Evolutionary conservation across 1,284 basidiomycete genomes (phyloP).

Genomic region (Psilocybe mexicana): DNA sequence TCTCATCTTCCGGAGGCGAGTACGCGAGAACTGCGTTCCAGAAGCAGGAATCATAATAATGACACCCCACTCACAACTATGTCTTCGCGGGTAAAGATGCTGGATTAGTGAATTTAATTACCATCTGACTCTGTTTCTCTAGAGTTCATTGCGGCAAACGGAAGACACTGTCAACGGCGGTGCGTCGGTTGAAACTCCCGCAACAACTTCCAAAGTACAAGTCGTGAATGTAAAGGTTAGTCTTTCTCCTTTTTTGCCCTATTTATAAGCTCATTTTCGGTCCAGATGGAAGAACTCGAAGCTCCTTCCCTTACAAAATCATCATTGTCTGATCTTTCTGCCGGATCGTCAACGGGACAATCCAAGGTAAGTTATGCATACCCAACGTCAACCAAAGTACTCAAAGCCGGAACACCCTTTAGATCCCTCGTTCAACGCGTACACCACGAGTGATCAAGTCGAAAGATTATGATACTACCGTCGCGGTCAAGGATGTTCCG

Average conservation of each 20-base stretch:
- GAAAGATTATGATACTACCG: slow-evolving; percentile 27
- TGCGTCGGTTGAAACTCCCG: slow-evolving; percentile 14
- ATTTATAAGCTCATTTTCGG: slow-evolving; percentile 3
- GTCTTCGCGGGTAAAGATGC: slow-evolving; percentile 30
- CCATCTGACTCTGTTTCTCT: slow-evolving; percentile 5
- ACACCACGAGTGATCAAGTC: slow-evolving; percentile 29
- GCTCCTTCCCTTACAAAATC: slow-evolving; percentile 23
- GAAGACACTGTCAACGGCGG: slow-evolving; percentile 26
- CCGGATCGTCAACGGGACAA: slow-evolving; percentile 20
- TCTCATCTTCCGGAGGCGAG: slow-evolving; percentile 32
- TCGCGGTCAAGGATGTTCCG: slow-evolving; percentile 27
- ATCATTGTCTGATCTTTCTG: slow-evolving; percentile 23
- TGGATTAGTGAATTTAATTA: not conserved
- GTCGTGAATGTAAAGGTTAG: slow-evolving; percentile 33
- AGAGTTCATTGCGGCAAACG: slow-evolving; percentile 26
- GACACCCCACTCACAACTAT: slow-evolving; percentile 33
- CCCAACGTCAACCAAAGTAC: not conserved
- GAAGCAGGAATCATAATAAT: slow-evolving; percentile 34
- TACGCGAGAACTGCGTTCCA: slow-evolving; percentile 40
- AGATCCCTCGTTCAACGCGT: slow-evolving; percentile 25
- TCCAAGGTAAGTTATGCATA: slow-evolving; percentile 12
- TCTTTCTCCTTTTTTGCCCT: not conserved
- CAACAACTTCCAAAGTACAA: slow-evolving; percentile 23
- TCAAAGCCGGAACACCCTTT: not conserved
- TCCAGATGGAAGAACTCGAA: slow-evolving; percentile 39